Evolutionary conservation across 345 rosid species (phyloP).

Genomic region (Erodium maritimum): DNA sequence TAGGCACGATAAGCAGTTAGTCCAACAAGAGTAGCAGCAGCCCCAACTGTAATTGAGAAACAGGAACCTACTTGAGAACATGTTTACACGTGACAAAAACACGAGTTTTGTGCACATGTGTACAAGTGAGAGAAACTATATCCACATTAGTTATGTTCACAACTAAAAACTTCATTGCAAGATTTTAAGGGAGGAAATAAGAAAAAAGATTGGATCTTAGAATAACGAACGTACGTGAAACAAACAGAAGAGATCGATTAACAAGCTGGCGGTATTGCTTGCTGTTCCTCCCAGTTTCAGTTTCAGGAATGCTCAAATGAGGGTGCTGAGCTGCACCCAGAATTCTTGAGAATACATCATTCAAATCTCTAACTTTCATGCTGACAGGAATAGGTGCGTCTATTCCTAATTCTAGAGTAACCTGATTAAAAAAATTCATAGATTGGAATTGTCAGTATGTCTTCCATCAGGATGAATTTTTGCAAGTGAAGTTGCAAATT

Average conservation of each 20-base stretch:
- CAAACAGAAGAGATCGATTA: slow-evolving; percentile 52
- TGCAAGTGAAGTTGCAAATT: background rate
- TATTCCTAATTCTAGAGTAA: slow-evolving; percentile 59
- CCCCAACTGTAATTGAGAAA: slow-evolving; percentile 37
- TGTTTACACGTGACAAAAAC: background rate
- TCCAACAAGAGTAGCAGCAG: slow-evolving; percentile 48
- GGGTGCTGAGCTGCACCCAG: slow-evolving; percentile 53
- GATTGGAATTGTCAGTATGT: background rate
- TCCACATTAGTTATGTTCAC: background rate
- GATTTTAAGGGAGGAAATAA: background rate
- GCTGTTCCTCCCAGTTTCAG: slow-evolving; percentile 48
- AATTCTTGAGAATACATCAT: slow-evolving; percentile 41
- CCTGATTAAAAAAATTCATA: slow-evolving; percentile 21
- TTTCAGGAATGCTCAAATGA: slow-evolving; percentile 66
- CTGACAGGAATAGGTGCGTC: slow-evolving; percentile 48
- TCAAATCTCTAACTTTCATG: slow-evolving; percentile 36
- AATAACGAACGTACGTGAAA: slow-evolving; percentile 36
- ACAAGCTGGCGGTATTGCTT: slow-evolving; percentile 41
- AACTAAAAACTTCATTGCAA: background rate
- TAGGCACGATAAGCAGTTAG: slow-evolving; percentile 55
- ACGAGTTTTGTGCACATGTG: background rate
- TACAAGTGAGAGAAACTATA: background rate
- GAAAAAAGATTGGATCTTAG: background rate
- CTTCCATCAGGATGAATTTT: background rate
- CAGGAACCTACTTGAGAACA: slow-evolving; percentile 6